Evolutionary conservation across 331 rosid genomes (phyloP).

Genomic region (Saraca asoca): DNA sequence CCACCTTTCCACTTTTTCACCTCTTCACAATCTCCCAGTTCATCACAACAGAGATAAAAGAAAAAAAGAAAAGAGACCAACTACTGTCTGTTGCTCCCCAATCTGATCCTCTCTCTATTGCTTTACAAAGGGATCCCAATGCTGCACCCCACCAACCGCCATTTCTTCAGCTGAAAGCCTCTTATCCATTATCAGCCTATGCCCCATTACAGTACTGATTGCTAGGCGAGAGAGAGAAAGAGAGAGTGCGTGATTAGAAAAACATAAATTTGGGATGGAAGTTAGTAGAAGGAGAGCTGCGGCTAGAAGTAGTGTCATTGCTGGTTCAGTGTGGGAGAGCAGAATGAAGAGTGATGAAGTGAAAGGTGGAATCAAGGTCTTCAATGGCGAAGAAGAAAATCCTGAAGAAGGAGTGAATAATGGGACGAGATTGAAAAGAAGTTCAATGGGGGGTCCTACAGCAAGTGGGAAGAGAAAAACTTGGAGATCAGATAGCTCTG

Average conservation of each 20-base stretch:
- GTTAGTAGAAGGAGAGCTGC: constrained; percentile 49
- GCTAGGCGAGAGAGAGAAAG: neutral
- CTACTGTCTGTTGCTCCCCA: constrained; percentile 12
- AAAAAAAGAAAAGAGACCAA: constrained; percentile 20
- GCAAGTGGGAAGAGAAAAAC: constrained; percentile 67
- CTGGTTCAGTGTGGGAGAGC: constrained; percentile 93
- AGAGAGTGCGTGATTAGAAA: neutral
- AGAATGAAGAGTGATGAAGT: constrained; percentile 87
- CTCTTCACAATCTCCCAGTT: neutral
- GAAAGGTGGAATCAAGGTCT: constrained; percentile 78
- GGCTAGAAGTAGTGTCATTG: constrained; percentile 47
- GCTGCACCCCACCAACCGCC: constrained; percentile 59
- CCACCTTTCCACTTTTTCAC: neutral
- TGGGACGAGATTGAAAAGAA: constrained; percentile 46
- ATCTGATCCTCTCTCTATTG: constrained; percentile 21
- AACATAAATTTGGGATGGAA: constrained; percentile 45
- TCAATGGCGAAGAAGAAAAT: constrained; percentile 55
- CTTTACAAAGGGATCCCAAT: constrained; percentile 60
- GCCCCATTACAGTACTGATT: constrained; percentile 46
- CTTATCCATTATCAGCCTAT: constrained; percentile 37
- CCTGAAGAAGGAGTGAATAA: constrained; percentile 31
- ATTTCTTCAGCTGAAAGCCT: constrained; percentile 65
- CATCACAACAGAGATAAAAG: neutral
- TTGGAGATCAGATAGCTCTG: constrained; percentile 65
- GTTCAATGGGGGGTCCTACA: constrained; percentile 30